Base-by-base conservation (phyloP, 306 rosid genomes). In the Chamaecrista fasciculata region DNA sequence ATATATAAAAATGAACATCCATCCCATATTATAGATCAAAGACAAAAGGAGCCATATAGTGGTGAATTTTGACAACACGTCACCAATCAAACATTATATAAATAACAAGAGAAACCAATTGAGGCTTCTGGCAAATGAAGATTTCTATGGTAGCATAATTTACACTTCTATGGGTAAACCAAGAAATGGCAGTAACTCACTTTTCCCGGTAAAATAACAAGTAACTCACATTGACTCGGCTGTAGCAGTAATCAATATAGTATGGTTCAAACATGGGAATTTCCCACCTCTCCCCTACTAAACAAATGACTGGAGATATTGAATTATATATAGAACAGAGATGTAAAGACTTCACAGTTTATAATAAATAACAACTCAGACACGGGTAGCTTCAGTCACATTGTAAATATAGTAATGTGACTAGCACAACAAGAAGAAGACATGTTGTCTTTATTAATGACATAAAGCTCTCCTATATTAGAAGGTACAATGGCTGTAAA, bases 401-500 rank as follows among this genome's bases (percentile, higher is more conserved):
- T 59, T 23, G 44, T 19, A 66, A 36, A 80, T 60, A 70, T 26
- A 66, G 60, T 28, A 60, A 66, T 14, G 60, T 51, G 39, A 49
- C n/a, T 24, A 21, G 3, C 18, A 66, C 48, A 52, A 73, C 19
- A 53, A 28, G 66, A 62, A 61, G 11, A 20, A 44, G 20, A 33
- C 46, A 14, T n/a, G 9, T 42, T 55, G 48, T n/a, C n/a, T n/a
- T n/a, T n/a, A n/a, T n/a, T n/a, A 24, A 75, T 21, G 40, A 26
- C 62, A 75, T 11, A 65, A 31, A 58, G 44, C 67, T 49, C 20
- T 21, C 10, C 46, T 28, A 18, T 57, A 44, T 15, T 59, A 0
- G 8, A 20, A 58, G 46, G 16, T 36, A 44, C 5, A 60, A 31
- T 19, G 57, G 39, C 61, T 75, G 14, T 50, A 24, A 70, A 48